Conservation (phyloP, 2,329 filamentous ascomycete species). For the Trichoderma brevicompactum region DNA sequence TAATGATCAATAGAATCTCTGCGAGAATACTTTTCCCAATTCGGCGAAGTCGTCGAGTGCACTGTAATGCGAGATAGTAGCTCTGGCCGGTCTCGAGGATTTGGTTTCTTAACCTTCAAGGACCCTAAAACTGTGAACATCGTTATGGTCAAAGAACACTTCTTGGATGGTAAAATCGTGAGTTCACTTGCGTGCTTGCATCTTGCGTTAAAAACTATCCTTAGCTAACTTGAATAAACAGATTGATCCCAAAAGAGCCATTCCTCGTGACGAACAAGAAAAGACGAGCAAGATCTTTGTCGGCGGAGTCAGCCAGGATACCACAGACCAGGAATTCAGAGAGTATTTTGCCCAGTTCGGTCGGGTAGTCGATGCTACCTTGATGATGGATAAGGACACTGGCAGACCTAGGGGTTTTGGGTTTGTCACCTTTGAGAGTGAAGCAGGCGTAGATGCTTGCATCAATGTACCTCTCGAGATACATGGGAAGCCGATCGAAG, state of each 20-base stretch:
- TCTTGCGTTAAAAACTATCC: neutral
- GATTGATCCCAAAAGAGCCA: slow-evolving; percentile 98
- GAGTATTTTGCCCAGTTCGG: slow-evolving; percentile 97
- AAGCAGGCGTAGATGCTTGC: slow-evolving; percentile 90
- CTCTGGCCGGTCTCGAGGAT: slow-evolving; percentile 90
- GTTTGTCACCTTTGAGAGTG: slow-evolving; percentile 97
- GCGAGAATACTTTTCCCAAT: slow-evolving; percentile 96
- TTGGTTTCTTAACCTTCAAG: slow-evolving; percentile 97
- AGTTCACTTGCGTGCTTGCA: slow-evolving; percentile 43
- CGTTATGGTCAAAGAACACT: slow-evolving; percentile 99
- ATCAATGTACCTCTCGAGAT: slow-evolving; percentile 86
- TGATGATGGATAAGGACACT: slow-evolving; percentile 99
- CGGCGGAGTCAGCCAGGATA: slow-evolving; percentile 95
- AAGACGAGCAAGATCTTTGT: slow-evolving; percentile 99
- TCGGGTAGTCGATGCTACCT: slow-evolving; percentile 91
- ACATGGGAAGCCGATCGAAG: slow-evolving; percentile 93
- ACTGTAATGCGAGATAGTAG: slow-evolving; percentile 99
- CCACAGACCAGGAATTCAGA: slow-evolving; percentile 93
- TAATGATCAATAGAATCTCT: slow-evolving; percentile 73
- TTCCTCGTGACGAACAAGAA: slow-evolving; percentile 96
- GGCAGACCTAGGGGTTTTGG: slow-evolving; percentile 95
- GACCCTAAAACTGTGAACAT: slow-evolving; percentile 98
- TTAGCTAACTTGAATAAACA: slow-evolving; percentile 46
- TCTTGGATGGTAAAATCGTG: slow-evolving; percentile 97
- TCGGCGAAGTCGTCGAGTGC: slow-evolving; percentile 95